These are phyloP conservation scores for Xerocomus tenax DNA, from an alignment of 1,284 basidiomycete genomes.

Conservation along the genomic window DNA sequence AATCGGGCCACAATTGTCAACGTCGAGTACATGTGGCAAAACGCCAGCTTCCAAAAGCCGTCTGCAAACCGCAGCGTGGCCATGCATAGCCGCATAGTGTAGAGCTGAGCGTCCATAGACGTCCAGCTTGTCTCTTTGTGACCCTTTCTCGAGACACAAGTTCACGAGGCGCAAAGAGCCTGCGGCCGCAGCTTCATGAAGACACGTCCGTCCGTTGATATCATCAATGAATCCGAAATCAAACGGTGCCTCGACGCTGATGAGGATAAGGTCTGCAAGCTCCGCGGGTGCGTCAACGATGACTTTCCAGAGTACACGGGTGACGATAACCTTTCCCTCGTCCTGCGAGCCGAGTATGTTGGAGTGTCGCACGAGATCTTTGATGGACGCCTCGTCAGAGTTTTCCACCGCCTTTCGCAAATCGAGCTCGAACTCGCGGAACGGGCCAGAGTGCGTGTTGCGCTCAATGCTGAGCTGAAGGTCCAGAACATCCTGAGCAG, in stretches of 20 bases:
- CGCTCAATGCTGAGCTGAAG: slow-evolving; percentile 64
- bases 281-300: slow-evolving; percentile 71
- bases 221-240: slow-evolving; percentile 92
- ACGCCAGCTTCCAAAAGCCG: slow-evolving; percentile 67
- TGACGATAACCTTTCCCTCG: slow-evolving; percentile 57
- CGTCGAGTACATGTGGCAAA: slow-evolving; percentile 67
- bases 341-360: slow-evolving; percentile 54
- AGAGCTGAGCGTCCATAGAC: slow-evolving; percentile 89
- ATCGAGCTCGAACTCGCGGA: slow-evolving; percentile 82
- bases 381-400: slow-evolving; percentile 52
- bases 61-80: slow-evolving; percentile 70
- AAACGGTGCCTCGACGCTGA: slow-evolving; percentile 60
- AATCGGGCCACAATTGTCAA: slow-evolving; percentile 90
- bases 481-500: slow-evolving; percentile 54
- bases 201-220: slow-evolving; percentile 90
- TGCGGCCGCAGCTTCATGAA: slow-evolving; percentile 90
- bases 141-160: slow-evolving; percentile 71
- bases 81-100: slow-evolving; percentile 95
- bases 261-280: slow-evolving; percentile 67
- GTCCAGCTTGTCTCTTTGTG: slow-evolving; percentile 64
- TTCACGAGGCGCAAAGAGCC: slow-evolving; percentile 76
- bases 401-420: slow-evolving; percentile 67
- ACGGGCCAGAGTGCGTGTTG: slow-evolving; percentile 56
- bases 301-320: slow-evolving; percentile 86
- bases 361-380: slow-evolving; percentile 66